These are phyloP conservation scores for Nadsonia commutata DNA, from an alignment of 1,139 yeast species.

Conservation along the genomic window DNA sequence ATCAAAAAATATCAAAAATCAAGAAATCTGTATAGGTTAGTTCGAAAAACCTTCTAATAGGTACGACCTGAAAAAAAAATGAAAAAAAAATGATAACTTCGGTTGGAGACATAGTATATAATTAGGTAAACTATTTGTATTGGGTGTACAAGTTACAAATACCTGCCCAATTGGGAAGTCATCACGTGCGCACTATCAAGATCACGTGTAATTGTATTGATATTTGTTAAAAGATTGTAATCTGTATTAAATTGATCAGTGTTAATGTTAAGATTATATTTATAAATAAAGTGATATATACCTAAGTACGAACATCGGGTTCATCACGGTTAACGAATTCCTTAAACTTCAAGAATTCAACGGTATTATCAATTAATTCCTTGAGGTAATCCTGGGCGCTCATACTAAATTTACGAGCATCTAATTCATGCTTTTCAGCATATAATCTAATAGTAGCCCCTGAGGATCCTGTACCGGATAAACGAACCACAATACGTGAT, in stretches of 20 bases:
- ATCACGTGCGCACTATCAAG: too few species aligned
- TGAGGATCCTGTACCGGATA: constrained; percentile 95
- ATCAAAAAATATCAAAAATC: background rate
- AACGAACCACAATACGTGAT: constrained; percentile 73
- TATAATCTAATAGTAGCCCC: constrained; percentile 95
- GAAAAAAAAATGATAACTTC: background rate
- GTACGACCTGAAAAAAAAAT: background rate
- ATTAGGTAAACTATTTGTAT: too few species aligned
- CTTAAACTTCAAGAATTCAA: constrained; percentile 55
- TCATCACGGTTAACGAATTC: constrained; percentile 65
- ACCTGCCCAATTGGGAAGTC: too few species aligned
- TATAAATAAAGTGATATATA: too few species aligned
- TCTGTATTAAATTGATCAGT: too few species aligned
- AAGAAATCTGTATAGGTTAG: background rate
- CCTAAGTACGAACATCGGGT: constrained; percentile 77
- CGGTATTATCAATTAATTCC: constrained; percentile 46
- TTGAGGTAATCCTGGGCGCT: constrained; percentile 60
- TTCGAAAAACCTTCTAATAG: background rate
- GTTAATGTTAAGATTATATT: too few species aligned
- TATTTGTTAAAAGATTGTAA: too few species aligned
- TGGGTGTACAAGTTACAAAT: too few species aligned
- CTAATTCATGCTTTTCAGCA: constrained; percentile 68
- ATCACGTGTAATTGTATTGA: too few species aligned
- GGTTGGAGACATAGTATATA: too few species aligned
- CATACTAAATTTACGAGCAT: constrained; percentile 33